phyloP scores from a whole-genome alignment of 208 protist genomes.

The Leptomonas seymouri region DNA sequence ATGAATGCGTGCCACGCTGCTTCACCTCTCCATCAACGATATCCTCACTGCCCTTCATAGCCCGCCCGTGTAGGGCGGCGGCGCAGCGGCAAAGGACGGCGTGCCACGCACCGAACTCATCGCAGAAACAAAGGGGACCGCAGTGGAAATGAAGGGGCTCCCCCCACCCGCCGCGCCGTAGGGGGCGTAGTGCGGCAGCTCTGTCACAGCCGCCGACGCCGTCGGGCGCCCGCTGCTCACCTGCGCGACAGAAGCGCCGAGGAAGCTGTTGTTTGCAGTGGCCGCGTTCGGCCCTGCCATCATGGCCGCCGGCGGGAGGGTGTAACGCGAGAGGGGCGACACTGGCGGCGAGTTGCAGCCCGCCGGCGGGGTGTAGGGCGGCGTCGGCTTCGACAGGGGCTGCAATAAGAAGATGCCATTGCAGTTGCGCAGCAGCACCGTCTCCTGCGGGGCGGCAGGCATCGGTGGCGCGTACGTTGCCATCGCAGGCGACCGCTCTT shows the following conservation, averaged over 20 bases:
- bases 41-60: not conserved
- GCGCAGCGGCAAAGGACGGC: constrained; percentile 31
- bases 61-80: constrained; percentile 42
- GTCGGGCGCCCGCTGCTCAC: constrained; percentile 5
- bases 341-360: constrained; percentile 55
- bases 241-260: constrained; percentile 39
- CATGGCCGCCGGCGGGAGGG: constrained; percentile 60
- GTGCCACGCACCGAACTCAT: constrained; percentile 40
- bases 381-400: constrained; percentile 56
- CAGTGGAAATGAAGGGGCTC: constrained; percentile 31
- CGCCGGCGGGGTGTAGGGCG: constrained; percentile 70
- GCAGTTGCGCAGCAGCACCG: constrained; percentile 77
- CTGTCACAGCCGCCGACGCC: constrained; percentile 8
- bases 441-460: constrained; percentile 61
- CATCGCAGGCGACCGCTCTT: constrained; percentile 56
- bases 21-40: not conserved
- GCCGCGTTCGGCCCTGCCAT: constrained; percentile 22
- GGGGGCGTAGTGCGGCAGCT: constrained; percentile 39
- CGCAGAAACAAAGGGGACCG: constrained; percentile 28
- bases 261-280: constrained; percentile 31
- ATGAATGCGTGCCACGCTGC: not conserved
- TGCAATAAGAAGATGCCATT: constrained; percentile 87
- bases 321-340: constrained; percentile 77
- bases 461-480: constrained; percentile 72
- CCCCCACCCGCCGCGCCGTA: constrained; percentile 23